Evolutionary conservation across 164 flowering plant species (phyloP), one percentile per base, ranked within the genome.

Genomic region (Aristolochia contorta): DNA sequence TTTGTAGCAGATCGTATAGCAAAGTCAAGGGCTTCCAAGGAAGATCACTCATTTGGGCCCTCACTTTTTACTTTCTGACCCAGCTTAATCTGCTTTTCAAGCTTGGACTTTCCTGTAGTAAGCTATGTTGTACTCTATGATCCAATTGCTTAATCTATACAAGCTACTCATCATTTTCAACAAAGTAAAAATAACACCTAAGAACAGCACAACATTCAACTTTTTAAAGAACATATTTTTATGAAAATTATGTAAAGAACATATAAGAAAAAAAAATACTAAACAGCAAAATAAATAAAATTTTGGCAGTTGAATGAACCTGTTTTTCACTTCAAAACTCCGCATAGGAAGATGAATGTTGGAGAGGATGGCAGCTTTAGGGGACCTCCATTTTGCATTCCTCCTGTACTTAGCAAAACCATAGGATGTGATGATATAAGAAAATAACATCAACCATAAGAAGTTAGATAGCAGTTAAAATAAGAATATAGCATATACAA

Each of bases 271-370:
- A 8, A 13, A 22, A 13, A 24, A 53, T 20, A 1, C 5, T 22
- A 2, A 53, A 53, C 20, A 4, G 23, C 12, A 1, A 10, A 16
- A 23, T 16, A 23, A 22, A 24, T 18, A 6, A 18, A 65, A 41
- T 13, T n/a, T 10, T 5, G 30, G 4, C 51, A 54, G 20, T 15
- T 16, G 15, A 58, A 12, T 51, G 64, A 63, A 87, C 97, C 93
- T 77, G 64, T 87, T 86, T 67, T 91, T 84, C 19, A 79, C 83
- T 74, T 91, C 95, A 62, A 68, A 65, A 74, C 93, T 91, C 19
- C 89, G 95, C 89, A 87, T 91, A 33, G 97, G 97, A 48, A 87
- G 91, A 77, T 91, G 96, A 54, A 80, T 76, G 71, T 75, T 80
- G 10, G 84, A 81, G 43, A 81, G 65, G 0, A 86, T 63, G n/a